Base-by-base conservation (phyloP, 2,329 filamentous ascomycete species). In the Penicillium sp. region DNA sequence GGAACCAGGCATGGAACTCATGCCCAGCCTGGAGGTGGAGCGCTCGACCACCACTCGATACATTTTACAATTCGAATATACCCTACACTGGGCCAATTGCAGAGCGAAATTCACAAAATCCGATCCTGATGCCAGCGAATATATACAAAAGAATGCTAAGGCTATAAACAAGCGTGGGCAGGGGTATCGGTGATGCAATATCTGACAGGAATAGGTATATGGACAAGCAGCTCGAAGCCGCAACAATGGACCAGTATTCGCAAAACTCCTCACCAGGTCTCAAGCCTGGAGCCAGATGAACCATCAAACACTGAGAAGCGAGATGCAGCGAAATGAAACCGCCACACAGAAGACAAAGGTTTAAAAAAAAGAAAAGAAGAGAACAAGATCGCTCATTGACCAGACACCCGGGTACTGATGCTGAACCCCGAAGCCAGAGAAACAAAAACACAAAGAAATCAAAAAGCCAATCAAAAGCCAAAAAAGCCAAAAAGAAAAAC, bases 131-230 rank as follows among this genome's bases (percentile, higher is more conserved):
- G 40, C 41, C 22, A 9, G 16, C 40, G 24, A 18, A 32, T 53
- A 50, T 54, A 50, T 54, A 50, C 40, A 54, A 40, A 45, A 45
- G 29, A 45, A 11, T 34, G 2, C 14, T 31, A 27, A 21, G 18
- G 18, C 40, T 45, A 50, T 50, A 9, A 45, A 54, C 40, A 54
- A 45, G 34, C 11, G 27, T 27, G 41, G 45, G 34, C 32, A 54
- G 24, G 51, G 51, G 51, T 54, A 54, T 54, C 46, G 41, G 46
- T 46, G 45, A 50, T 54, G 51, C 41, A 55, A 55, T 54, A 45
- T 52, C 21, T 48, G 51, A 52, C 22, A 24, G 36, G 22, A 34
- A 46, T 45, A 18, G 18, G 18, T 18, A 38, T 42, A 32, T 43
- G 34, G 2, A 48, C 22, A n/a, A 29, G 8, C 24, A 14, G 38